A percentile compares a stretch with the other conserved stretches of the same genome.
These are phyloP conservation scores for Ustilago shanxiensis DNA, from an alignment of 1,284 basidiomycete species.

Conservation along the genomic window DNA sequence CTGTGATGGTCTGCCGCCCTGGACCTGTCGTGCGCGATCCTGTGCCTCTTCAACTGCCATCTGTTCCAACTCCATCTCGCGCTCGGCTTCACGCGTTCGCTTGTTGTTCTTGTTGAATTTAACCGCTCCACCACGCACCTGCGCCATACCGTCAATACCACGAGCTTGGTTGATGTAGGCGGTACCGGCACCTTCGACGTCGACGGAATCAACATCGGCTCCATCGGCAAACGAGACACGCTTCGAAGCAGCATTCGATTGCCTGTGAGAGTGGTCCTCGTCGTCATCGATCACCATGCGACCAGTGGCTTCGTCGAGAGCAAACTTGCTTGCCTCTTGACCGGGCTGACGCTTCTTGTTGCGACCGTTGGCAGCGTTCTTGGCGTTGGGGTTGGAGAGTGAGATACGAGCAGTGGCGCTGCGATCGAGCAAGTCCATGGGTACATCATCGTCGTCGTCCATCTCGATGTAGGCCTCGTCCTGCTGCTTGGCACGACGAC, in stretches of 20 bases:
- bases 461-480: conserved; percentile 76
- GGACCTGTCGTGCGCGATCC: conserved; percentile 44
- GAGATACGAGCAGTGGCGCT: conserved; percentile 48
- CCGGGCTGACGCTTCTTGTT: conserved; percentile 74
- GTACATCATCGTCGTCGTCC: conserved; percentile 86
- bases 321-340: conserved; percentile 87
- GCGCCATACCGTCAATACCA: conserved; percentile 87
- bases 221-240: conserved; percentile 65
- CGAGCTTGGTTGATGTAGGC: conserved; percentile 87
- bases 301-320: conserved; percentile 86
- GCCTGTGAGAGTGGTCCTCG: conserved; percentile 24
- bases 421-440: conserved; percentile 93
- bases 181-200: conserved; percentile 73
- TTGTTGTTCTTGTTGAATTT: conserved; percentile 91
- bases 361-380: conserved; percentile 25
- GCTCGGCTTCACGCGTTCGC: conserved; percentile 63
- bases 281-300: conserved; percentile 84
- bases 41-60: conserved; percentile 55
- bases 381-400: conserved; percentile 40
- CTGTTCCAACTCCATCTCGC: conserved; percentile 60
- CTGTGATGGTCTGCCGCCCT: conserved; percentile 19
- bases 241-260: conserved; percentile 22
- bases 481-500: conserved; percentile 55
- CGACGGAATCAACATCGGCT: conserved; percentile 74
- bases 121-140: conserved; percentile 80